Base-by-base conservation (phyloP, 805 yeast genomes). In the Starmerella geochares region DNA sequence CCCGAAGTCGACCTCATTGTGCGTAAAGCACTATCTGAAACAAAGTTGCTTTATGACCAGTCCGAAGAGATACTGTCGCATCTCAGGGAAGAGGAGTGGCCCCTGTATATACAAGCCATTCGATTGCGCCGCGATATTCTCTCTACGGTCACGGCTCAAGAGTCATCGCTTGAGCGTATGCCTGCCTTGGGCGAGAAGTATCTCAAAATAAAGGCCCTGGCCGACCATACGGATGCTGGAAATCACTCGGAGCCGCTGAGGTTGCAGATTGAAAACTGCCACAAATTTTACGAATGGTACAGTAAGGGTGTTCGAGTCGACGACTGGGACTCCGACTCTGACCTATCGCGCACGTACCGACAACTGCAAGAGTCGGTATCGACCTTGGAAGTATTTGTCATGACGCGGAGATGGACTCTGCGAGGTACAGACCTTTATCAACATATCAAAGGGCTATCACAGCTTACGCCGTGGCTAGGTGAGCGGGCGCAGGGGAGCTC, bases 371-470 rank as follows among this genome's bases (percentile, higher is more conserved):
- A 74, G 40, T 72, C 86, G 58, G 85, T 86, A 64, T 72, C 78
- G 21, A 80, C 81, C 17, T 73, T 92, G 53, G 95, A 86, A 58
- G 86, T 85, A 57, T 70, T 92, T 54, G 72, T 90, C 59, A 79
- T 92, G 40, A 92, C 98, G 2, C 80, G 96, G 66, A 77, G 98
- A 65, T 92, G 99, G 99, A 90, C 97, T 2, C 71, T 92, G 69
- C 78, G 99, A 62, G 95, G 88, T 61, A 92, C 98, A 0, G 99
- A 92, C 67, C 72, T 92, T 54, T 92, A 83, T 68, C 74, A 75
- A 44, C 88, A 84, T 64, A 95, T 87, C 66, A 79, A 81, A 60
- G 73, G 74, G 54, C 71, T 92, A 54, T 80, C 78, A 60, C 75
- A 72, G 50, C 80, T 92, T 54, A 96, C 90, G 63, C 82, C 79